Evolutionary conservation across 2,329 filamentous ascomycete genomes (phyloP).

Genomic region (Fusarium xyrophilum): DNA sequence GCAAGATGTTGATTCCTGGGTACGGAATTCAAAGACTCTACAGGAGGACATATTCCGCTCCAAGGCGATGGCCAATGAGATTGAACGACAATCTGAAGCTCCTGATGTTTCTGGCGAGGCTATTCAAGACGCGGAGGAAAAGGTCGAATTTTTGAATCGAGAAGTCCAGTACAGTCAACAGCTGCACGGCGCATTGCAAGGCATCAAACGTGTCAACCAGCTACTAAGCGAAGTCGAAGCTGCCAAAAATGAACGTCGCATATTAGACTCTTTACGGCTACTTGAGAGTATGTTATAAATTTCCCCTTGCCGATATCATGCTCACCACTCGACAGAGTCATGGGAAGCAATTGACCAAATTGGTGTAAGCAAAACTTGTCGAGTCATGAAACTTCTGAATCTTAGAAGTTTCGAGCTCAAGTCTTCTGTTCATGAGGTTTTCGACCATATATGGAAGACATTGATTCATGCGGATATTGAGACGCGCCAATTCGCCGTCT

Average conservation of each 20-base stretch:
- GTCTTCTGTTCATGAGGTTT: conserved; percentile 68
- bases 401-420: conserved; percentile 71
- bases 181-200: conserved; percentile 57
- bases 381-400: conserved; percentile 70
- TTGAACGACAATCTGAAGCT: conserved; percentile 77
- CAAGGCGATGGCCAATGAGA: conserved; percentile 78
- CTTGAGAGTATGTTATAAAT: conserved; percentile 57
- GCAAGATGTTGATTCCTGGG: conserved; percentile 85
- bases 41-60: conserved; percentile 86
- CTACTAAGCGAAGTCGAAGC: conserved; percentile 68
- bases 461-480: conserved; percentile 69
- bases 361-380: conserved; percentile 65
- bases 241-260: conserved; percentile 60
- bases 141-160: conserved; percentile 61
- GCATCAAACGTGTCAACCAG: conserved; percentile 64
- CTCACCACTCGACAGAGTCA: conserved; percentile 52
- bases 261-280: conserved; percentile 64
- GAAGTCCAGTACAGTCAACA: conserved; percentile 67
- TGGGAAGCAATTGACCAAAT: conserved; percentile 66
- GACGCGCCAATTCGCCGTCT: conserved; percentile 62
- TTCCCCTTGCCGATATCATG: neutral
- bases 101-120: conserved; percentile 61
- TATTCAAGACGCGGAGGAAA: conserved; percentile 60
- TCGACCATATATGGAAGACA: conserved; percentile 74
- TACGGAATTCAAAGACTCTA: conserved; percentile 80